phyloP scores from a whole-genome alignment of 176 grass and related monocot species.

The Oryza glumipatula region DNA sequence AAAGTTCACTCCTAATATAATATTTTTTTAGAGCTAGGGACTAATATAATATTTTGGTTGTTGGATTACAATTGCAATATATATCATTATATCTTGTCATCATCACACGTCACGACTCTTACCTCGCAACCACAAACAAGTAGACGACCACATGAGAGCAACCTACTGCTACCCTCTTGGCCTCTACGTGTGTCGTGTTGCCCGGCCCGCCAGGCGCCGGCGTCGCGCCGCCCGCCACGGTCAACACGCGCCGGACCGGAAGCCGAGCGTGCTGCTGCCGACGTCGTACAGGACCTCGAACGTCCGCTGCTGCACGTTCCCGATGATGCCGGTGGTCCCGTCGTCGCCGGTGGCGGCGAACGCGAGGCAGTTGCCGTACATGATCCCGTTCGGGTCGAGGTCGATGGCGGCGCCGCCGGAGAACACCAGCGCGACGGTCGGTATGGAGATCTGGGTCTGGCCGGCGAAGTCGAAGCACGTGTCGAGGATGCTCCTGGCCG shows the following conservation, averaged over 20 bases:
- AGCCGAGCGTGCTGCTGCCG: slow-evolving; percentile 55
- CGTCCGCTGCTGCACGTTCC: slow-evolving; percentile 89
- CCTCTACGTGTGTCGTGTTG: background rate
- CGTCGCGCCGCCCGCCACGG: background rate
- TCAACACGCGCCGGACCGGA: slow-evolving; percentile 55
- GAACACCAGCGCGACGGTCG: slow-evolving; percentile 54
- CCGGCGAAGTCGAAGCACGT: slow-evolving; percentile 66
- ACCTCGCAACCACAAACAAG: background rate
- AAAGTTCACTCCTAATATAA: background rate
- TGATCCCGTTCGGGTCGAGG: slow-evolving; percentile 56
- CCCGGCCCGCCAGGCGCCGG: background rate
- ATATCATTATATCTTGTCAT: background rate
- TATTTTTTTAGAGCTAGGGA: background rate
- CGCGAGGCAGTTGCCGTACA: slow-evolving; percentile 70
- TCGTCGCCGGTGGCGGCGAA: slow-evolving; percentile 55
- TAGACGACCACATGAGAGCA: background rate
- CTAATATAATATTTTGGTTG: background rate
- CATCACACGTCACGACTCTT: background rate
- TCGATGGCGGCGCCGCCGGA: slow-evolving; percentile 30
- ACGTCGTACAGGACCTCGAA: slow-evolving; percentile 73
- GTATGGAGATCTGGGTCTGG: slow-evolving; percentile 32
- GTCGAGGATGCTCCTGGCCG: slow-evolving; percentile 37
- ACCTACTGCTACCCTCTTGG: background rate
- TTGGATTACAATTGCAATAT: slow-evolving; percentile 5
- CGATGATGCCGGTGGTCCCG: slow-evolving; percentile 51